Conservation (phyloP, 768 basidiomycete genomes). For the Hortiboletus flavorubellus region DNA sequence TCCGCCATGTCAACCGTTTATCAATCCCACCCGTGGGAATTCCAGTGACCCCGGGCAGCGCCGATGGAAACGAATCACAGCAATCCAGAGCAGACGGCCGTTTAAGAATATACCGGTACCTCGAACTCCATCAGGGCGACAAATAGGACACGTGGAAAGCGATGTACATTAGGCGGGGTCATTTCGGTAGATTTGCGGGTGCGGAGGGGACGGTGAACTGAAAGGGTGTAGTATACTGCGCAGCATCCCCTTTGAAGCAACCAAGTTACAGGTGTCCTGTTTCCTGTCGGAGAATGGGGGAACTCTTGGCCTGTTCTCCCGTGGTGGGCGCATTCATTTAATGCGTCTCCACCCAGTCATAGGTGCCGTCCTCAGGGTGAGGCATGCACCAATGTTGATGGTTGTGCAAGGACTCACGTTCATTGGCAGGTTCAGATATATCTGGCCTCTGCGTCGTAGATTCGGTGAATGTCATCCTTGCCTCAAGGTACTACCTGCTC, state of each 20-base stretch:
- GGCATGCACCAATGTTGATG: neutral
- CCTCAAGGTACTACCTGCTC: neutral
- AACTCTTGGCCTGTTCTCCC: no score
- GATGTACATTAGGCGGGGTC: neutral
- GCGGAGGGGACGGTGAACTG: neutral
- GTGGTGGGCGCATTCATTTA: no score
- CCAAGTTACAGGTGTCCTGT: no score
- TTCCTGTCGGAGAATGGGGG: neutral
- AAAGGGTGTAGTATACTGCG: neutral
- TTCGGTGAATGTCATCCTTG: conserved; percentile 9
- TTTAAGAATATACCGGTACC: neutral
- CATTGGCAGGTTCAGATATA: conserved; percentile 25
- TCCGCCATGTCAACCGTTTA: conserved; percentile 16
- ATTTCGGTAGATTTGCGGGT: conserved; percentile 1
- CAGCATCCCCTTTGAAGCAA: neutral
- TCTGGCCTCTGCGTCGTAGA: conserved; percentile 28
- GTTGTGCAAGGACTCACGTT: neutral
- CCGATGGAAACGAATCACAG: conserved; percentile 1
- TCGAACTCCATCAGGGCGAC: neutral
- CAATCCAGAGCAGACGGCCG: neutral
- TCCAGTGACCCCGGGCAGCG: conserved; percentile 3
- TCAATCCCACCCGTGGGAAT: conserved; percentile 27
- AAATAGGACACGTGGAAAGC: neutral
- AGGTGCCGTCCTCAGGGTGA: conserved; percentile 22
- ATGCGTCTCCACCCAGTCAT: neutral